These are phyloP conservation scores for Coemansia sp. DNA, from an alignment of 192 early-diverging fungal genomes.

Conservation along the genomic window DNA sequence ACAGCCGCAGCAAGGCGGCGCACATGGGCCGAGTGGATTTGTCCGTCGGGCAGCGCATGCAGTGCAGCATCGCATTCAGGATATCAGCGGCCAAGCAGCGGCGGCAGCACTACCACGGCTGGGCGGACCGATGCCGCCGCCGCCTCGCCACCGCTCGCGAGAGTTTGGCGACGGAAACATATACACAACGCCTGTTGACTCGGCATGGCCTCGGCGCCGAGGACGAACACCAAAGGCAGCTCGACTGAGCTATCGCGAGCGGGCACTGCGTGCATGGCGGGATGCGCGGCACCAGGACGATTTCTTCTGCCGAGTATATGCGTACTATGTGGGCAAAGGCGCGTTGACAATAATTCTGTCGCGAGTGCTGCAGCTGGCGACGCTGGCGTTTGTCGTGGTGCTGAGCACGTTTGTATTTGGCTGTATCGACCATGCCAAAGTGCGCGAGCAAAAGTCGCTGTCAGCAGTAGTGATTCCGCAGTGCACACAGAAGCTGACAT, in stretches of 20 bases:
- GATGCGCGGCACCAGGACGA: constrained; percentile 84
- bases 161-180: constrained; percentile 34
- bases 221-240: constrained; percentile 8
- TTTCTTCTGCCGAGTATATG: constrained; percentile 77
- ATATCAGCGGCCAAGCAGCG: constrained; percentile 33
- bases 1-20: not conserved
- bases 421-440: constrained; percentile 85
- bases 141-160: constrained; percentile 15
- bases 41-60: constrained; percentile 46
- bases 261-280: constrained; percentile 78
- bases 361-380: constrained; percentile 76
- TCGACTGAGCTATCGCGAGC: constrained; percentile 53
- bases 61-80: constrained; percentile 42
- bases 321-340: constrained; percentile 89
- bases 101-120: constrained; percentile 26
- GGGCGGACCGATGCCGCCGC: constrained; percentile 45
- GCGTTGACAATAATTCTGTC: constrained; percentile 78
- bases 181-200: constrained; percentile 13
- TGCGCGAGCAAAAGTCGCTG: constrained; percentile 69
- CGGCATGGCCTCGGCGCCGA: constrained; percentile 11
- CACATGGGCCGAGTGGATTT: constrained; percentile 16
- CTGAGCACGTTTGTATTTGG: constrained; percentile 88
- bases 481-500: constrained; percentile 70
- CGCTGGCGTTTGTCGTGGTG: constrained; percentile 80
- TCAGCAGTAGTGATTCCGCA: constrained; percentile 76